phyloP scores from a whole-genome alignment of 2,329 filamentous ascomycete genomes.

The Tolypocladium capitatum region DNA sequence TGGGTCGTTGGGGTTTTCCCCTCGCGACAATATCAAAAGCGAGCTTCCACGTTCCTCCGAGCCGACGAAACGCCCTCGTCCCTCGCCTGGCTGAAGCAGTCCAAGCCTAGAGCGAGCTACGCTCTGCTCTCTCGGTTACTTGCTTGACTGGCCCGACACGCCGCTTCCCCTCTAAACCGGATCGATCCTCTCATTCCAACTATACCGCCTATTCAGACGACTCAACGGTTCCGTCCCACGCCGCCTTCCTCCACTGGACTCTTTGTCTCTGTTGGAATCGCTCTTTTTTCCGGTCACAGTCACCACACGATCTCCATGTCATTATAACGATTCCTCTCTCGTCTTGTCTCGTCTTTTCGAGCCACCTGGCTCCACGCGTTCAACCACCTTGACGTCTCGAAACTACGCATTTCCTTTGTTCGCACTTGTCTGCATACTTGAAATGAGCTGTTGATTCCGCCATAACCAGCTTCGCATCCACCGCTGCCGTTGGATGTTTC shows the following conservation, averaged over 20 bases:
- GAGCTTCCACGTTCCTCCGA: conserved; percentile 6
- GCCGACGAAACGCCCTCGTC: conserved; percentile 7
- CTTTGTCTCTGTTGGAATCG: conserved; percentile 11
- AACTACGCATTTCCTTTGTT: conserved; percentile 23
- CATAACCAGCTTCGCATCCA: conserved; percentile 15
- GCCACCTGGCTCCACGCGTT: conserved; percentile 16
- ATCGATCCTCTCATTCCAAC: neutral
- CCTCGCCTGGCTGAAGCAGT: conserved; percentile 11
- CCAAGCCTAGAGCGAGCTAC: conserved; percentile 15
- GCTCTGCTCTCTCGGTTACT: conserved; percentile 13
- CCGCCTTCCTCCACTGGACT: conserved; percentile 9
- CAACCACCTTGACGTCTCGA: conserved; percentile 18
- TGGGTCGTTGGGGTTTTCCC: conserved; percentile 14
- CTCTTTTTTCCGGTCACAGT: conserved; percentile 11
- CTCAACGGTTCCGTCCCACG: conserved; percentile 16
- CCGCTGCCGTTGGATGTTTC: conserved; percentile 10
- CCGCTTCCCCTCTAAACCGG: conserved; percentile 6
- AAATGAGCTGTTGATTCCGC: conserved; percentile 29
- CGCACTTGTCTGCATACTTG: conserved; percentile 17
- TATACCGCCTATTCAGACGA: neutral
- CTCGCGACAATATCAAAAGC: conserved; percentile 5
- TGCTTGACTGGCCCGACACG: conserved; percentile 15
- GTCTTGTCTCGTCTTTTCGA: conserved; percentile 18
- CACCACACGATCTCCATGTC: conserved; percentile 25
- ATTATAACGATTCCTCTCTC: conserved; percentile 27